Evolutionary conservation across 108 stramenopile genomes (phyloP), one percentile per base, ranked within the genome.

Genomic region (Fragilaria crotonensis): DNA sequence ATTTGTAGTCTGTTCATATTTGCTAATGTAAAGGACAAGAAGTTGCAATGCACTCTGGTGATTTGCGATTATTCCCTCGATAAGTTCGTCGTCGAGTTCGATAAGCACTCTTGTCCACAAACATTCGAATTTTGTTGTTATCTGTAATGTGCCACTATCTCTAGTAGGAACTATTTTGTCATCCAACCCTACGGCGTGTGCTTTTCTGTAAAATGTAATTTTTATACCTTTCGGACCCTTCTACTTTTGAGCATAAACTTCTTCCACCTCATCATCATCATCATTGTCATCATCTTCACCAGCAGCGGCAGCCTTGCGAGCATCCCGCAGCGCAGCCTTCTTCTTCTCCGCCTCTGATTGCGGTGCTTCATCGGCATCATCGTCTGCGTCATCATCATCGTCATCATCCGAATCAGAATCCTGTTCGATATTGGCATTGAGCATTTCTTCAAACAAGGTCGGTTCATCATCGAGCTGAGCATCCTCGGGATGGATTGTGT

Each of bases 401-500:
- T 83, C 81, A 48, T 83, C 82, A 11, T 90, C 88, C 30, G 76
- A 76, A 54, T 87, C 85, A 25, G 60, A 69, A 33, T 96, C 95
- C 44, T 92, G 80, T 57, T 94, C 94, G 58, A 90, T 78, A 45
- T 95, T 90, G 22, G 83, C 89, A 47, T 89, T 90, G 81, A 95
- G 69, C 77, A 96, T 87, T 60, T 95, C 87, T 75, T 99, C 98
- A 69, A 99, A 99, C 70, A 99, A 66, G 0, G 98, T 97, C 5
- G 98, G 96, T 64, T 99, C 98, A 51, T 99, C 95, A 64, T 99
- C 98, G 36, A 99, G 71, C 58, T 87, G 90, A 41, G 95, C 88
- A 78, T 99, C 98, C 20, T 99, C 98, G 33, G 93, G 92, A 62
- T 99, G 98, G 32, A 95, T 63, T 64, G 85, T 89, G 78, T 95